A percentile compares a stretch with the other conserved stretches of the same genome.
Conservation (phyloP, 2,329 filamentous ascomycete species). For the Davidsoniella eucalypti region DNA sequence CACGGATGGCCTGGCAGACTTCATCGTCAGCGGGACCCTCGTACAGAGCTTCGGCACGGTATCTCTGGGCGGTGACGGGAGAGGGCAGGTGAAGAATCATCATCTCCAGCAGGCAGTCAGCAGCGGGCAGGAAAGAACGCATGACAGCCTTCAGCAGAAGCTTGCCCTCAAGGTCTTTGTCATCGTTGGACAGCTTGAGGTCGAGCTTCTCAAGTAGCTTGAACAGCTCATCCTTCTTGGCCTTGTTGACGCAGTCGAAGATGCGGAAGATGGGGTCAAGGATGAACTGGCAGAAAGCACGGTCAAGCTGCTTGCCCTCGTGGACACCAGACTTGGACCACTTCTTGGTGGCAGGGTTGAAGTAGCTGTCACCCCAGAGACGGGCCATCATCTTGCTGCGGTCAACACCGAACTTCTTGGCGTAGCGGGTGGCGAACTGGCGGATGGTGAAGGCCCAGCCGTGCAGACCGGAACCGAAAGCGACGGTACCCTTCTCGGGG, state of each 20-base stretch:
- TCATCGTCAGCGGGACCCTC: slow-evolving; percentile 92
- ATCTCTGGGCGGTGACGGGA: slow-evolving; percentile 85
- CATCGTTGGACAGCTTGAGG: slow-evolving; percentile 75
- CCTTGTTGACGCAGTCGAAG: slow-evolving; percentile 92
- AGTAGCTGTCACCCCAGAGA: slow-evolving; percentile 99
- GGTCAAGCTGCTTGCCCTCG: slow-evolving; percentile 82
- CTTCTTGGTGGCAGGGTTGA: slow-evolving; percentile 99
- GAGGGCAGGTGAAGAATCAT: slow-evolving; percentile 99
- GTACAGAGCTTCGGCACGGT: slow-evolving; percentile 97
- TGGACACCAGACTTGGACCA: slow-evolving; percentile 78
- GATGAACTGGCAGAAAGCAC: slow-evolving; percentile 99
- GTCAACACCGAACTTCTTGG: slow-evolving; percentile 99
- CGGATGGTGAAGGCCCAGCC: slow-evolving; percentile 99
- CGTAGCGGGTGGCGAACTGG: slow-evolving; percentile 89
- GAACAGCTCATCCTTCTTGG: slow-evolving; percentile 84
- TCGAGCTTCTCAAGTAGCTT: slow-evolving; percentile 81
- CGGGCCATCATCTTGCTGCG: slow-evolving; percentile 99
- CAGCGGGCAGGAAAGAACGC: slow-evolving; percentile 96
- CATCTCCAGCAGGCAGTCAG: slow-evolving; percentile 98
- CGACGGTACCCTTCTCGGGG: slow-evolving; percentile 92
- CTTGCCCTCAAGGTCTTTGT: slow-evolving; percentile 94
- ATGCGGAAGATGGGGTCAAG: slow-evolving; percentile 99
- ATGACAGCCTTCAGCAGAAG: slow-evolving; percentile 94
- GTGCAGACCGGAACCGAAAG: slow-evolving; percentile 98
- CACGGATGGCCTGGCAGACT: slow-evolving; percentile 87